Base-by-base conservation (phyloP, 31 red algal species). In the Asparagopsis taxiformis region DNA sequence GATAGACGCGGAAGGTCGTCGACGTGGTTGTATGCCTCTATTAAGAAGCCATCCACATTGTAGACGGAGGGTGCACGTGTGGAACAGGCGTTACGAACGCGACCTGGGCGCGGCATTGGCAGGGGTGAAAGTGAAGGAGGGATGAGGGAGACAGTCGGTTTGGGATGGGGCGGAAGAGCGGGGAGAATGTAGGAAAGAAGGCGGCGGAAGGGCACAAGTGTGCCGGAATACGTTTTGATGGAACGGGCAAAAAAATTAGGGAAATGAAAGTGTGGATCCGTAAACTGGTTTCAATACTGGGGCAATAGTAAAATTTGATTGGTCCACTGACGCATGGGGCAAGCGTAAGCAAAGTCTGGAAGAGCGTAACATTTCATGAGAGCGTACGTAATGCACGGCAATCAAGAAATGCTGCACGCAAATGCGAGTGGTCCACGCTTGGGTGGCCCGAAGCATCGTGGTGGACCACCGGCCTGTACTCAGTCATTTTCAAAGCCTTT, bases 21-120 rank as follows among this genome's bases (percentile, higher is more conserved):
- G 11, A 36, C 65, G 25, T 63, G 79, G 68, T 25, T 17, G 51
- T 72, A 72, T 3, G 50, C 21, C 49, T 72, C 68, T n/a, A 72
- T 72, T 35, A 72, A 23, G 20, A 30, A 52, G 28, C 50, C 68
- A 23, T 72, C 48, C 25, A 72, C 21, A 26, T 46, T 20, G 59
- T 31, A 6, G 25, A 38, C 15, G 55, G 55, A 19, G 11, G 67
- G 43, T 10, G 57, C 8, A 36, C 68, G 79, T 0, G 57, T 72
- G 36, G 67, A 46, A 13, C 41, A 13, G 41, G 41, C 41, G 6
- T 13, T 13, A 13, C 41, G 41, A 6, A 6, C 41, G 8, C 41
- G 41, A 46, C 41, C 41, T 9, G 41, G 41, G 13, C 41, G 41
- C 8, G 41, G 41, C 41, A 46, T 46, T 13, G 41, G 13, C 8